These are phyloP conservation scores for Boletus coccyginus DNA, from an alignment of 768 basidiomycete genomes.

Conservation along the genomic window DNA sequence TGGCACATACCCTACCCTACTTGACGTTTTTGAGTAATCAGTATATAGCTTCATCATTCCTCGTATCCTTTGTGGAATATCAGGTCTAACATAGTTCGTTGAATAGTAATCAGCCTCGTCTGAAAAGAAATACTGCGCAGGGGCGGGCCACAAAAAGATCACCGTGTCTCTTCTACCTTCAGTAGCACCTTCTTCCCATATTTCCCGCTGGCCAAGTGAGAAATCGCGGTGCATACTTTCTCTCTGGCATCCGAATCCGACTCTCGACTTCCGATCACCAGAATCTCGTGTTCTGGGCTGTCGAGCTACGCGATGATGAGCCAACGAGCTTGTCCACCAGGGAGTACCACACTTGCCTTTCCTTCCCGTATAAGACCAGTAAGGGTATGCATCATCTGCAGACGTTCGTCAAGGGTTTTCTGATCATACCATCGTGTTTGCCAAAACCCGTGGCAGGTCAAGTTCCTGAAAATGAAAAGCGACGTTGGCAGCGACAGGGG, in stretches of 20 bases:
- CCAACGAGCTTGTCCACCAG: not conserved
- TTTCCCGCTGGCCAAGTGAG: constrained; percentile 34
- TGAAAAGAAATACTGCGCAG: not conserved
- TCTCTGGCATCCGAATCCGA: constrained; percentile 37
- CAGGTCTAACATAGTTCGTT: not conserved
- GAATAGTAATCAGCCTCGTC: not conserved
- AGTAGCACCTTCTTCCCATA: constrained; percentile 52
- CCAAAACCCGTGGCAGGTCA: constrained; percentile 78
- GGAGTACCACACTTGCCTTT: constrained; percentile 39
- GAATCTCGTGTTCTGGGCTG: constrained; percentile 67
- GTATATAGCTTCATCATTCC: not conserved
- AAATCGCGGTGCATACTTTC: constrained; percentile 35
- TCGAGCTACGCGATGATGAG: constrained; percentile 46
- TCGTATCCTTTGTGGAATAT: not conserved
- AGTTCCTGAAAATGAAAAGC: constrained; percentile 81
- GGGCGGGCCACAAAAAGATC: not conserved
- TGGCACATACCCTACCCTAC: no score
- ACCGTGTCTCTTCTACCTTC: constrained; percentile 32
- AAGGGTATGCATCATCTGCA: constrained; percentile 49
- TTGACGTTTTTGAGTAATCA: not conserved
- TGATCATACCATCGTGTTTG: constrained; percentile 66
- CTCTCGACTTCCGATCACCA: constrained; percentile 45
- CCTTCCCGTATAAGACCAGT: constrained; percentile 51
- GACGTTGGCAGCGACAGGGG: constrained; percentile 76
- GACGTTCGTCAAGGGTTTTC: constrained; percentile 47